Conservation (phyloP, 805 yeast genomes). For the Yarrowia deformans region DNA sequence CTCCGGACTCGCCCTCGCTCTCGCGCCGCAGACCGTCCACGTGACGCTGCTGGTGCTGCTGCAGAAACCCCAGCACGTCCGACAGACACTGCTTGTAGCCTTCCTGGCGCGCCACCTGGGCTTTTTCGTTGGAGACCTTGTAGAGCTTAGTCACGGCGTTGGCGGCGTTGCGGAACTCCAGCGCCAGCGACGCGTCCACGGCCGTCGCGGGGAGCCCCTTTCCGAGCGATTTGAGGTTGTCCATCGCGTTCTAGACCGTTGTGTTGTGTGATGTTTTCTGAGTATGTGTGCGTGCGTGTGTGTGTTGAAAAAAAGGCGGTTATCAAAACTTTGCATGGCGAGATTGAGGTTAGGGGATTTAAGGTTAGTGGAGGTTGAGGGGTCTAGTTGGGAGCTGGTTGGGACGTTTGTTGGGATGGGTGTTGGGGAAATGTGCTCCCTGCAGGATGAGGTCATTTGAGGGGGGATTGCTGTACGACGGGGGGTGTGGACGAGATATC, state of each 20-base stretch:
- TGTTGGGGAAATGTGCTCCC: not conserved
- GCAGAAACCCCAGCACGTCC: conserved; percentile 33
- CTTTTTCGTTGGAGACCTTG: conserved; percentile 44
- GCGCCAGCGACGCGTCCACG: conserved; percentile 42
- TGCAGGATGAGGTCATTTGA: conserved; percentile 1
- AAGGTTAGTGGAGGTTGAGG: not conserved
- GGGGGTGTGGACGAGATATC: too few species aligned
- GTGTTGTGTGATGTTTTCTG: not conserved
- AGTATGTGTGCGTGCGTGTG: too few species aligned
- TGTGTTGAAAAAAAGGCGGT: not conserved
- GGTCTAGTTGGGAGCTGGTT: not conserved
- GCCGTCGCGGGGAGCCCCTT: conserved; percentile 44
- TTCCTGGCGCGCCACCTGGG: conserved; percentile 41
- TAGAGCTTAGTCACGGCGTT: conserved; percentile 47
- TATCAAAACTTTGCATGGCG: conserved; percentile 19
- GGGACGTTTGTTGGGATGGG: not conserved
- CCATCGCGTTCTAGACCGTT: conserved; percentile 39
- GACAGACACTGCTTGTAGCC: conserved; percentile 37
- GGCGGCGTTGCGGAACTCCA: conserved; percentile 47
- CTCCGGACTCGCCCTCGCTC: conserved; percentile 19
- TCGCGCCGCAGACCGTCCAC: conserved; percentile 31
- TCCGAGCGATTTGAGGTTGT: conserved; percentile 43
- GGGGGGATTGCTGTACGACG: too few species aligned
- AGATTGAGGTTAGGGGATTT: not conserved
- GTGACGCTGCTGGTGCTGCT: conserved; percentile 37